Percentiles rank a stretch among this genome's conserved stretches.
Conservation (phyloP, 2,329 filamentous ascomycete species). For the Trichoderma atrobrunneum region DNA sequence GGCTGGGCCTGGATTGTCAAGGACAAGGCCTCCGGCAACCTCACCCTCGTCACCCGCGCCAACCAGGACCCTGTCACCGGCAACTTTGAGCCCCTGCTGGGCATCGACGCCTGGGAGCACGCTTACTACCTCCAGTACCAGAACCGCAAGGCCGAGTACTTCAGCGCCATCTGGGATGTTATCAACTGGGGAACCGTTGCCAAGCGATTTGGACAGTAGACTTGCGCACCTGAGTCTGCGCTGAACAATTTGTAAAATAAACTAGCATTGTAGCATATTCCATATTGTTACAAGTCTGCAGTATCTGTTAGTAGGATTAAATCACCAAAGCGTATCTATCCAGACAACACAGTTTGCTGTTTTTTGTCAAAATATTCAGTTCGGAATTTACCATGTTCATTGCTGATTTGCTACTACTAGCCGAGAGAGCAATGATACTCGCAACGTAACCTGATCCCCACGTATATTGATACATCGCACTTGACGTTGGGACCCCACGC, state of each 20-base stretch:
- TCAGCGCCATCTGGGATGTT: conserved; percentile 89
- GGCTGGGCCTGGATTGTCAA: conserved; percentile 91
- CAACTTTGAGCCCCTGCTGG: conserved; percentile 76
- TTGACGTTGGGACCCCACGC: neutral
- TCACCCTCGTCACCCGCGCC: conserved; percentile 67
- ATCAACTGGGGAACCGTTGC: conserved; percentile 93
- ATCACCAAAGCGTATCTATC: neutral
- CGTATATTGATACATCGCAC: neutral
- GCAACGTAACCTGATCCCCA: neutral
- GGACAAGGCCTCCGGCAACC: conserved; percentile 59
- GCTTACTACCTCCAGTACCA: conserved; percentile 95
- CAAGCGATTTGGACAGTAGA: conserved; percentile 63
- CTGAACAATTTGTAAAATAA: conserved; percentile 1
- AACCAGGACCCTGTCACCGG: conserved; percentile 90
- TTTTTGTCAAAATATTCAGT: too few species aligned
- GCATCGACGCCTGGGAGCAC: conserved; percentile 95
- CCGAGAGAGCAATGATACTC: neutral
- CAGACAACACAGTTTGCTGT: neutral
- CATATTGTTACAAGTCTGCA: neutral
- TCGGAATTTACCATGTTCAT: neutral
- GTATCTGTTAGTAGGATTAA: neutral
- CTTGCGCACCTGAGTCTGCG: neutral
- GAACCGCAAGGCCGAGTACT: conserved; percentile 97
- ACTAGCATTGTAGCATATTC: neutral
- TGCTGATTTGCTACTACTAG: neutral